Evolutionary conservation across 495 filamentous ascomycete genomes (phyloP).

Genomic region (Penicillium macrosclerotiorum): DNA sequence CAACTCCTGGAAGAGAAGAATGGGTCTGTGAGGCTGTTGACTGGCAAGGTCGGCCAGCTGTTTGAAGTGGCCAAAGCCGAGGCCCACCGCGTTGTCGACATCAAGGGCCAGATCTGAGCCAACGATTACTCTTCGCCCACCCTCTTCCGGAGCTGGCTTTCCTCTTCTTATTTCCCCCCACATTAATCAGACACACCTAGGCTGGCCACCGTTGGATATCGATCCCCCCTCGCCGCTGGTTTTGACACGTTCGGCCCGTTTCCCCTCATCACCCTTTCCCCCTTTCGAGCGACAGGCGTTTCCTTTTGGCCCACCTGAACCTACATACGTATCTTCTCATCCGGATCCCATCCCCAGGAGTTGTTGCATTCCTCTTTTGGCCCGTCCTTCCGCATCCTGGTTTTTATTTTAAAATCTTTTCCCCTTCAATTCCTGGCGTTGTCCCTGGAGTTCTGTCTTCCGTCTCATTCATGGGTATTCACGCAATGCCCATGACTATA

Average conservation of each 20-base stretch:
- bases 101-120: slow-evolving; percentile 91
- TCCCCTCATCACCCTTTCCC: too few relatives aligned
- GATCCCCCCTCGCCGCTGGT: neutral
- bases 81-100: slow-evolving; percentile 85
- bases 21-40: slow-evolving; percentile 69
- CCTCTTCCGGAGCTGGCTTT: neutral
- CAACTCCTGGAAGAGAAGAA: slow-evolving; percentile 76
- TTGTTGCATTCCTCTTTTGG: slow-evolving; percentile 7
- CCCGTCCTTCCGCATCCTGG: slow-evolving; percentile 4
- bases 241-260: neutral
- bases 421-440: neutral
- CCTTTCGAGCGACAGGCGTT: slow-evolving; percentile 16
- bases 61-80: slow-evolving; percentile 71
- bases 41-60: slow-evolving; percentile 63
- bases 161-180: neutral
- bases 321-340: neutral
- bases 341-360: neutral
- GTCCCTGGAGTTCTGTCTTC: too few relatives aligned
- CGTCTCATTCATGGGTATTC: too few relatives aligned
- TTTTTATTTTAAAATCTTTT: slow-evolving; percentile 9
- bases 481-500: slow-evolving; percentile 12
- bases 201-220: slow-evolving; percentile 8
- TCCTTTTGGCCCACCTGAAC: neutral
- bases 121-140: neutral
- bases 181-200: slow-evolving; percentile 2